Evolutionary conservation across 805 yeast genomes (phyloP), one percentile per base, ranked within the genome.

Genomic region (Candida ascalaphidarum): DNA sequence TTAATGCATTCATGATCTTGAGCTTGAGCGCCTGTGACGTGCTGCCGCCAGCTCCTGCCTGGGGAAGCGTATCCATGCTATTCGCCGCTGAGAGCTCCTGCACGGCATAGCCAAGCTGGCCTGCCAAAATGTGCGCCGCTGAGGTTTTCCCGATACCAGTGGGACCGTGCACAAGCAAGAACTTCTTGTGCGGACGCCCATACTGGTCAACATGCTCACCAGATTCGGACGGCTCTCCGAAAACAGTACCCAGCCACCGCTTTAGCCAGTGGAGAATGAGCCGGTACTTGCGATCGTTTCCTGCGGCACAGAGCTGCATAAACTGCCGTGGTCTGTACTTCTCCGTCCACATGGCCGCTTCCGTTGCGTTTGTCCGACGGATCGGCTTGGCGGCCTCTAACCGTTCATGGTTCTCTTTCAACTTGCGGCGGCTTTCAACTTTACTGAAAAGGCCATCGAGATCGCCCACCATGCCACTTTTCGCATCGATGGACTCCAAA

Each of bases 141-240:
- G 92, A 73, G 0, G 97, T 88, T 48, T 89, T 89, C 7, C 98
- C 98, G 11, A 81, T 66, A 2, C 98, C 98, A 0, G 95, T 86
- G 1, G 95, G 92, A 0, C 98, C 98, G 48, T 80, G 85, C 8
- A 92, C 68, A 22, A 92, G 57, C 13, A 92, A 48, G 0, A 92
- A 65, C 37, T 74, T 79, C 29, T 68, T 67, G 11, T 51, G 57
- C 5, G 65, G 66, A 10, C 67, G 35, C 5, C 63, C 65, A 26
- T 52, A 40, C 4, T 33, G 21, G 37, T 61, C 67, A 1, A 37
- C 41, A 11, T 26, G 27, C 13, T 27, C 26, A n/a, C 28, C 28
- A 8, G 22, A 13, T 11, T 34, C 37, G 9, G 6, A 8, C 6
- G 25, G 8, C n/a, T 32, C 41, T n/a, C 52, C 45, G 30, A 50